Evolutionary conservation across 2,329 filamentous ascomycete species (phyloP), one percentile per base, ranked within the genome.

Genomic region (Venturia oleaginea): DNA sequence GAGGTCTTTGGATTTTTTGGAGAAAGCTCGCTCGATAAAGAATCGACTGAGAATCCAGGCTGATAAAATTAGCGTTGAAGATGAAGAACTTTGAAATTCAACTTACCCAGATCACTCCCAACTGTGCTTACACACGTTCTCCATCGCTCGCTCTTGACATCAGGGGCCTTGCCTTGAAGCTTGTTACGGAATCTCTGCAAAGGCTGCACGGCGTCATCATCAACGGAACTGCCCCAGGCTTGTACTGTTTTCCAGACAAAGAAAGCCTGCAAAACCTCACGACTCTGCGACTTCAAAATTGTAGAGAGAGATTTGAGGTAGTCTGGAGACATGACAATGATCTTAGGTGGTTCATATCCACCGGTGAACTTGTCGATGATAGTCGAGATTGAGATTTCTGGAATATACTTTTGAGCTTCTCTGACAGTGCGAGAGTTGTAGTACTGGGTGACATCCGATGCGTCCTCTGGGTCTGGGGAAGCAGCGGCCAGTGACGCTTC

Each of bases 21-120:
- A 84, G 69, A 90, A 91, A 0, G 86, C 81, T 60, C 84, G 84
- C 67, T 90, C 83, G 1, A 90, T 80, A 67, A 86, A 91, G 76
- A 90, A 90, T 27, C 86, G 83, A 70, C 86, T 87, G 19, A 89
- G 75, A 60, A 88, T 86, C 86, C 87, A 90, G 2, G 37, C 59
- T 60, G 22, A 19, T 5, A 11, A 4, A 40, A 19, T 60, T n/a
- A 60, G 40, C 34, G 40, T 22, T 27, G 15, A n/a, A 60, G 8
- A 32, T 19, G 1, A 43, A 40, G n/a, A 2, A n/a, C n/a, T n/a
- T 30, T 7, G 10, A 11, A n/a, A 8, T 15, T 15, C 3, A 22
- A 40, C 59, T 60, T 60, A 60, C 83, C 83, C 27, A 90, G 72
- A 5, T 82, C 81, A 27, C 74, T 72, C 67, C 88, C 85, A 5